phyloP scores from a whole-genome alignment of 768 basidiomycete species.

The Hebeloma cylindrosporum region DNA sequence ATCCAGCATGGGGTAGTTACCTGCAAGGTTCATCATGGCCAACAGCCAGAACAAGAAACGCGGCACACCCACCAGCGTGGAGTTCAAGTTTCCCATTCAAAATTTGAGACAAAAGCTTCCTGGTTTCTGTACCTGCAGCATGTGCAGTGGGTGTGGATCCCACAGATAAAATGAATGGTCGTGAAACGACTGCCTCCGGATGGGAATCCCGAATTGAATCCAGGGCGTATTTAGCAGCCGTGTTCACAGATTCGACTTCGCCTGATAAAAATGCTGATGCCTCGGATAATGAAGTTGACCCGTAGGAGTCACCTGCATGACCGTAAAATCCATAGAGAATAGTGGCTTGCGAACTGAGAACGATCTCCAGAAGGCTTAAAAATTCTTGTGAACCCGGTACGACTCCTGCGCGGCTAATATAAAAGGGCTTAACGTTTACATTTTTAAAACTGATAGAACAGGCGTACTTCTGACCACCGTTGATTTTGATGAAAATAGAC shows the following conservation, averaged over 20 bases:
- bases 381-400: slow-evolving; percentile 53
- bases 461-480: slow-evolving; percentile 73
- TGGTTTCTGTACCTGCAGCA: slow-evolving; percentile 58
- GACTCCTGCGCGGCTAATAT: slow-evolving; percentile 65
- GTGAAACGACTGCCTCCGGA: slow-evolving; percentile 31
- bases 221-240: slow-evolving; percentile 57
- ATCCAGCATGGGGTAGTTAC: slow-evolving; percentile 83
- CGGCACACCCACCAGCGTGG: slow-evolving; percentile 57
- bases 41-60: not conserved
- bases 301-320: slow-evolving; percentile 78
- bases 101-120: slow-evolving; percentile 40
- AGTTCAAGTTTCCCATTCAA: slow-evolving; percentile 70
- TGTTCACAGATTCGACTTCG: slow-evolving; percentile 72
- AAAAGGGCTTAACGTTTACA: not conserved
- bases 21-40: slow-evolving; percentile 27
- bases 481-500: slow-evolving; percentile 82
- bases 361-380: slow-evolving; percentile 48
- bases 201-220: slow-evolving; percentile 41
- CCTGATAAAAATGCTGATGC: slow-evolving; percentile 64
- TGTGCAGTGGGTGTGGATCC: slow-evolving; percentile 91
- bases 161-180: slow-evolving; percentile 71
- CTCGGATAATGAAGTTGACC: slow-evolving; percentile 64
- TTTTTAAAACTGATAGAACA: not conserved
- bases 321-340: slow-evolving; percentile 82
- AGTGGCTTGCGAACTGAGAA: slow-evolving; percentile 54